These are phyloP conservation scores for Ceratorhiza oryzae-sativae DNA, from an alignment of 1,284 basidiomycete genomes.

Conservation along the genomic window DNA sequence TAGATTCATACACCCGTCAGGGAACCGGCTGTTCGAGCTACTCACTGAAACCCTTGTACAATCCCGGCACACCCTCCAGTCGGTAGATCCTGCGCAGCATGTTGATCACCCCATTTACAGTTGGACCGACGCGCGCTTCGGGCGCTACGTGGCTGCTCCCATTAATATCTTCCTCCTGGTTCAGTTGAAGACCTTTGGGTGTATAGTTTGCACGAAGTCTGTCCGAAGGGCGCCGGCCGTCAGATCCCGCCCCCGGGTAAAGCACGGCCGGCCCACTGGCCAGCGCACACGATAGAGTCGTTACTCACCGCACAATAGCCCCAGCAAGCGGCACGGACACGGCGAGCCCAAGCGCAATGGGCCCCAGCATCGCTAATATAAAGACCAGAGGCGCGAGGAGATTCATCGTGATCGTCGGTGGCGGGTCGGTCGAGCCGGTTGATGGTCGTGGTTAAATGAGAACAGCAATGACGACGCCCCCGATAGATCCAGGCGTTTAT, in stretches of 20 bases:
- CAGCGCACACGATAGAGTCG: not conserved
- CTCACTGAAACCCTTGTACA: conserved; percentile 84
- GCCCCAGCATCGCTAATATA: conserved; percentile 49
- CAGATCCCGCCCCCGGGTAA: too few relatives aligned
- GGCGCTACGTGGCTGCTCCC: conserved; percentile 62
- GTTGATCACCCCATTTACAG: conserved; percentile 58
- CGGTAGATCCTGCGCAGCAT: conserved; percentile 78
- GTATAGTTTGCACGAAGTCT: conserved; percentile 56
- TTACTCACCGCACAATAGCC: conserved; percentile 47
- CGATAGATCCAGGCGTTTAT: too few relatives aligned
- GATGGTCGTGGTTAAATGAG: not conserved
- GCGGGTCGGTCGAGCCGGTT: not conserved
- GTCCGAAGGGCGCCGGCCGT: not conserved
- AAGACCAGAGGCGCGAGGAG: conserved; percentile 49
- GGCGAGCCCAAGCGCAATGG: conserved; percentile 48
- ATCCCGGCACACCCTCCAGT: conserved; percentile 80
- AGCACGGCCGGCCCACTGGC: too few relatives aligned
- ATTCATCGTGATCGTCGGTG: not conserved
- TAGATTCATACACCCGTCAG: conserved; percentile 19
- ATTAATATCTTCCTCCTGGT: conserved; percentile 45
- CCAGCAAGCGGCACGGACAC: conserved; percentile 53
- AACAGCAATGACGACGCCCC: not conserved
- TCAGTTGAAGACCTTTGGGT: conserved; percentile 73
- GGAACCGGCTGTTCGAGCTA: not conserved
- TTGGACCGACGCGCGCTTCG: conserved; percentile 52